Percentiles rank a stretch among this genome's conserved stretches.
These are phyloP conservation scores for Lolium multiflorum DNA, from an alignment of 176 grass and related monocot species.

Conservation along the genomic window DNA sequence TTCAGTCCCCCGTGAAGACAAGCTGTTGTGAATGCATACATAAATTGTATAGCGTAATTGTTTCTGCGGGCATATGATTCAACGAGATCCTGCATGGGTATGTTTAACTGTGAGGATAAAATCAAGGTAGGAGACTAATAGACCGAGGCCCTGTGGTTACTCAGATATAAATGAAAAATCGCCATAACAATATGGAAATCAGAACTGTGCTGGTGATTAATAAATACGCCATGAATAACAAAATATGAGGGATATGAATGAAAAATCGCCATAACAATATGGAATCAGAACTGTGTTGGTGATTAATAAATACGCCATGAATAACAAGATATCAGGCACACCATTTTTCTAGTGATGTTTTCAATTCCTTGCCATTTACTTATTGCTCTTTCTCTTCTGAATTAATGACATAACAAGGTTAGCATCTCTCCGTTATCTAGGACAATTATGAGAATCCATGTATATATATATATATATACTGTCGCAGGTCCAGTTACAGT, in stretches of 20 bases:
- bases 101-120: background rate
- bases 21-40: background rate
- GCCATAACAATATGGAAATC: background rate
- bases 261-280: background rate
- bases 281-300: background rate
- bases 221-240: slow-evolving; percentile 7
- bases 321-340: background rate
- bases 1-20: background rate
- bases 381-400: background rate
- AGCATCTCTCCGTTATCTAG: background rate
- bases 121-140: slow-evolving; percentile 1
- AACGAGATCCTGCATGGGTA: slow-evolving; percentile 8
- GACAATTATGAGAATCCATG: background rate
- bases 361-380: background rate
- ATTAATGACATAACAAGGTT: background rate
- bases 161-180: background rate
- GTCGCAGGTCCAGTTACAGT: background rate
- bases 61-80: slow-evolving; percentile 7
- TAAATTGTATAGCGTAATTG: background rate
- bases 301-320: slow-evolving; percentile 5
- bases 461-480: too few species aligned
- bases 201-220: background rate
- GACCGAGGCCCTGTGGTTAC: slow-evolving; percentile 20
- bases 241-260: background rate
- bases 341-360: background rate